Base-by-base conservation (phyloP, 768 basidiomycete genomes). In the Ephemerocybe angulata region DNA sequence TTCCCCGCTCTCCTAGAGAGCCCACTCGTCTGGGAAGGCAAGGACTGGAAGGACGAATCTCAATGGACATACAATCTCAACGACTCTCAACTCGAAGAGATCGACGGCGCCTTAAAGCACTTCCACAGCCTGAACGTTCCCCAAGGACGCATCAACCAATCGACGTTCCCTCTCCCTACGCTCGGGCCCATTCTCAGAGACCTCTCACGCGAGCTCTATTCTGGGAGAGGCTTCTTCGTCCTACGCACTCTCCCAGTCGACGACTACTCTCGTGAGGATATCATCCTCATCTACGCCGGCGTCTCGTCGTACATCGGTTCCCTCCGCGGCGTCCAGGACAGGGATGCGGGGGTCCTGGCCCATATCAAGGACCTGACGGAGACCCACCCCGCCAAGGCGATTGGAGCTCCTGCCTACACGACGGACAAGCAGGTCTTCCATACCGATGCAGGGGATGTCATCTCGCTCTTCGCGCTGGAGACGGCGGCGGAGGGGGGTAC, bases 391-490 rank as follows among this genome's bases (percentile, higher is more conserved):
- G 31, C 29, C 7, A 35, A 50, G 31, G 67, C 66, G 56, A 76
- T 75, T 47, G 73, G 73, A 2, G 71, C 72, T 28, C 70, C 78
- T 2, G 78, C 78, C 24, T 78, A 78, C 58, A 80, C 76, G 11
- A 78, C 77, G 2, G 76, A 77, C 62, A 76, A 76, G 60, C 79
- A 80, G 60, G 77, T 80, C 1, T 80, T 80, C 67, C 77, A 79
- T 61, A 77, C 77, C 1, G 77, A 79, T 44, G 54, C 56, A 53
- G 70, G 74, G 21, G 77, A 79, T 58, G 65, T 79, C 44, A 74
- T 79, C 40, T 70, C 77, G 3, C 68, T 79, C 12, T 68, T 78
- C 40, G 73, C 75, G 1, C 62, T 80, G 27, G 67, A 76, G 49
- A 63, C 68, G 1, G 75, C 78, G 4, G 74, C 70, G 27, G 72